These are phyloP conservation scores for Diophrys sp. DNA, from an alignment of 73 alveolate species.

Conservation along the genomic window DNA sequence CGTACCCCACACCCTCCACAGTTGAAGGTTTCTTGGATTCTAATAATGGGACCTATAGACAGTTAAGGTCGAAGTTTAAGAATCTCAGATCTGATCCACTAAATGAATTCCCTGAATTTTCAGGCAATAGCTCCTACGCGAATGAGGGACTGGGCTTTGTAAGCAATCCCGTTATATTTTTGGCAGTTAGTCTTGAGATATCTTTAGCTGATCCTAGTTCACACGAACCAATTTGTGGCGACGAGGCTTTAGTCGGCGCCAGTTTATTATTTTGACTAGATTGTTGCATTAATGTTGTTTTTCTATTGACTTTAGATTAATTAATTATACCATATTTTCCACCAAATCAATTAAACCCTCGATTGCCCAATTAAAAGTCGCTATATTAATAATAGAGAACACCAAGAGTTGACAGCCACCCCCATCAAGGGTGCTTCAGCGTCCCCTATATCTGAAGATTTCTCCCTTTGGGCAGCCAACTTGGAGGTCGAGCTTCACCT, in stretches of 20 bases:
- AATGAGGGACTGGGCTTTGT: not conserved
- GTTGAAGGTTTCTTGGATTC: not conserved
- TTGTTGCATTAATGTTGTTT: not conserved
- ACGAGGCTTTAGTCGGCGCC: not conserved
- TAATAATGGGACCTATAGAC: no score
- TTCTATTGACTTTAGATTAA: not conserved
- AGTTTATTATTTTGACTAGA: no score
- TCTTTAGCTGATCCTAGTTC: not conserved
- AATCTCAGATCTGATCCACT: not conserved
- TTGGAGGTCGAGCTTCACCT: no score
- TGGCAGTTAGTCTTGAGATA: not conserved
- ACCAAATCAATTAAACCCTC: no score
- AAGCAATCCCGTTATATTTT: not conserved
- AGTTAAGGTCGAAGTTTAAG: not conserved
- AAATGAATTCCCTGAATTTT: not conserved
- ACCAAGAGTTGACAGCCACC: no score
- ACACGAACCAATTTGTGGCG: not conserved
- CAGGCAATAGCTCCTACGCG: not conserved
- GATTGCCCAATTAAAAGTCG: no score
- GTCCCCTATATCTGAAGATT: no score
- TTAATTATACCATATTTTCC: no score
- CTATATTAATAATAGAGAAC: no score
- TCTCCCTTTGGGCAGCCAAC: no score
- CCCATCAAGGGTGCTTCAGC: no score
- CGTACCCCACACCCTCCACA: not conserved